Percentiles rank a stretch among this genome's conserved stretches.
phyloP scores from a whole-genome alignment of 2,329 filamentous ascomycete species.

The Xylaria sp. region DNA sequence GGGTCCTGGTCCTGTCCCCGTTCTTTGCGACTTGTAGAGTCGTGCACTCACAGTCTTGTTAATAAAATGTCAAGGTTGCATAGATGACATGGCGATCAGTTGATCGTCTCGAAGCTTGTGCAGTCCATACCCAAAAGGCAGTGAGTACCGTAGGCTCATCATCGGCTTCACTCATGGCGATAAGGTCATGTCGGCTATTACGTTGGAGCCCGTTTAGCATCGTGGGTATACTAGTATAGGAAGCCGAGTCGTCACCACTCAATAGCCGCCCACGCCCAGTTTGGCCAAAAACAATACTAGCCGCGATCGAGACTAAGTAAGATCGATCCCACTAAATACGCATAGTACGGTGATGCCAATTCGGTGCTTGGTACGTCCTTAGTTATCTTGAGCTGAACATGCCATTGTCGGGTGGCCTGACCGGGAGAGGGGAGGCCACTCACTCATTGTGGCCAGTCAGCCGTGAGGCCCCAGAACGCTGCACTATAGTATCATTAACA shows the following conservation, averaged over 20 bases:
- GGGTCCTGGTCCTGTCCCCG: background rate
- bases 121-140: background rate
- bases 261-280: background rate
- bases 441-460: background rate
- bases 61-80: too few relatives aligned
- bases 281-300: background rate
- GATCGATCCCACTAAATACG: background rate
- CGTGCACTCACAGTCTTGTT: background rate
- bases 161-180: background rate
- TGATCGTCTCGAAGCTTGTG: background rate
- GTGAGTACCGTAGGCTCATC: background rate
- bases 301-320: background rate
- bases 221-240: too few relatives aligned
- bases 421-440: background rate
- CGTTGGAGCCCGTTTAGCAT: background rate
- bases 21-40: background rate
- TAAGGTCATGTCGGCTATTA: background rate
- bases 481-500: background rate
- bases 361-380: background rate
- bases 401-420: background rate
- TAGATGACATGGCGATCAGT: background rate
- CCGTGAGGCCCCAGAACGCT: background rate
- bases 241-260: background rate
- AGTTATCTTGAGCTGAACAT: constrained; percentile 24
- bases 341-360: too few relatives aligned